Base-by-base conservation (phyloP, 2,329 filamentous ascomycete genomes). In the Chalara sp. region DNA sequence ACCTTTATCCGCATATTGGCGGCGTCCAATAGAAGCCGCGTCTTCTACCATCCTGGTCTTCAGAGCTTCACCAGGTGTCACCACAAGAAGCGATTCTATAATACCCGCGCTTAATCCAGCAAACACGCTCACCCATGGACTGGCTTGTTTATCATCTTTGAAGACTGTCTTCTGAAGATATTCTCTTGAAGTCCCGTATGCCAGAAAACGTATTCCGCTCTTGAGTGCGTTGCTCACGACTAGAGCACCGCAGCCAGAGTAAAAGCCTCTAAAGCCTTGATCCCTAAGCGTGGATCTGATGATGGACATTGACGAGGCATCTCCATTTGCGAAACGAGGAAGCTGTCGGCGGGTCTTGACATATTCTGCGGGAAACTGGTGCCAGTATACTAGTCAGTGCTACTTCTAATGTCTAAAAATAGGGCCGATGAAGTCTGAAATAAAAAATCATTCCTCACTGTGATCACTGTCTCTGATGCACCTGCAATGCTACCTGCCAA, bases 21-120 rank as follows among this genome's bases (percentile, higher is more conserved):
- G 31, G 13, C 35, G 32, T 1, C 51, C 46, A 10, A 44, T 45
- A 7, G 58, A 53, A 8, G 55, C 58, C 12, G 54, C 47, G 32
- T 63, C 61, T 30, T 64, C 53, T 12, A 65, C 54, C 12, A 62
- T 52, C 29, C 58, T 54, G 5, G 58, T 65, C 44, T 64, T 63
- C 45, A 63, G 44, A 35, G 59, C 60, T 46, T 64, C 61, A 6
- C 60, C 60, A 10, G 63, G 60, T 21, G 61, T 61, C 11, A 64
- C 60, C 12, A 64, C 60, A 4, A 56, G 47, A 2, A 63, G 40
- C 11, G 55, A 58, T 44, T 63, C 61, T 0, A 53, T 48, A 2
- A 59, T 41, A 0, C 62, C 61, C 1, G 60, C 62, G 12, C 52
- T 54, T 0, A 64, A 44, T 6, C 61, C 62, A 0, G 63, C 53